Percentiles rank a stretch among this genome's conserved stretches.
These are phyloP conservation scores for Allium cepa DNA, from an alignment of 106 monocot species.

Conservation along the genomic window DNA sequence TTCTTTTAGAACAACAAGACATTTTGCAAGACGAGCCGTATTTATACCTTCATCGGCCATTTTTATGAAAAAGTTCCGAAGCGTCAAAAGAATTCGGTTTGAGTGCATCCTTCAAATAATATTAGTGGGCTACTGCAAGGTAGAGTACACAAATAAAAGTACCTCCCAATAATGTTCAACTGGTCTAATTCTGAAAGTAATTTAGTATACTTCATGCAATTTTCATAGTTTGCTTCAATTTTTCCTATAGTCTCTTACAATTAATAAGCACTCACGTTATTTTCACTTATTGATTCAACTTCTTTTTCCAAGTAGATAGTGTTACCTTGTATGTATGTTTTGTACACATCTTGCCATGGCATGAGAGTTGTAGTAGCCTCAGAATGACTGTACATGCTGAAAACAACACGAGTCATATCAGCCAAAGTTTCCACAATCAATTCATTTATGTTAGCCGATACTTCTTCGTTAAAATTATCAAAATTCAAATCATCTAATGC, in stretches of 20 bases:
- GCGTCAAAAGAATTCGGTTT: conserved; percentile 23
- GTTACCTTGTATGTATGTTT: conserved; percentile 44
- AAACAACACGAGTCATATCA: conserved; percentile 49
- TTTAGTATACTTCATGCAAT: conserved; percentile 58
- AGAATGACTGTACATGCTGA: conserved; percentile 35
- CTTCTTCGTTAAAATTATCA: conserved; percentile 73
- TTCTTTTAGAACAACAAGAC: conserved; percentile 39
- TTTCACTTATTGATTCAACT: conserved; percentile 13
- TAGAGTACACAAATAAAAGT: conserved; percentile 40
- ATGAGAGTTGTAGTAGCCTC: conserved; percentile 41
- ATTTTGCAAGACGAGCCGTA: conserved; percentile 22
- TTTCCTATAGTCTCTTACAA: conserved; percentile 34
- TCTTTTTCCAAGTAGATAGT: conserved; percentile 44
- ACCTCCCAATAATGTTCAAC: conserved; percentile 35
- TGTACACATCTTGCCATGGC: conserved; percentile 64
- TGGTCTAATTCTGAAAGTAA: conserved; percentile 36
- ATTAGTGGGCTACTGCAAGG: conserved; percentile 19
- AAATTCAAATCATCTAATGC: conserved; percentile 64
- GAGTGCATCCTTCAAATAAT: conserved; percentile 22
- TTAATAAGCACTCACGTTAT: conserved; percentile 19
- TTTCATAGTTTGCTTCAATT: conserved; percentile 48
- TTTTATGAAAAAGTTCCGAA: conserved; percentile 70
- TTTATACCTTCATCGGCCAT: conserved; percentile 19
- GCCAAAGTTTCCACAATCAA: conserved; percentile 65
- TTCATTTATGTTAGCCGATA: conserved; percentile 51